phyloP scores from a whole-genome alignment of 164 flowering plant genomes.

The Magnolia kwangsiensis region DNA sequence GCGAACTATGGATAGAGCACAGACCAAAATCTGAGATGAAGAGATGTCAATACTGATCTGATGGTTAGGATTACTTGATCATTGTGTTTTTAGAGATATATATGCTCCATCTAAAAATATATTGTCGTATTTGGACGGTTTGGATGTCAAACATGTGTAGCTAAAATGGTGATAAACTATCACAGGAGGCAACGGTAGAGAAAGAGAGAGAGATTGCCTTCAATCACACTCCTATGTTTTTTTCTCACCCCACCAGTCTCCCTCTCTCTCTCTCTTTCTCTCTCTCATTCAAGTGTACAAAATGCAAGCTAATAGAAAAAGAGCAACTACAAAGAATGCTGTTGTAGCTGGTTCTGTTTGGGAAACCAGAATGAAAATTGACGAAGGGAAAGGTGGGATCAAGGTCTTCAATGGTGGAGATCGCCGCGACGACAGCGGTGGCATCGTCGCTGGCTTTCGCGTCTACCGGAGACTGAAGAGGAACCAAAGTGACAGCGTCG shows the following conservation, averaged over 20 bases:
- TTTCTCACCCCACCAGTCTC: neutral
- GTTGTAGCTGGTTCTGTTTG: conserved; percentile 72
- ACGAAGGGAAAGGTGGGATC: conserved; percentile 71
- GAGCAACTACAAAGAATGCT: conserved; percentile 14
- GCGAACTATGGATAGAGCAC: neutral
- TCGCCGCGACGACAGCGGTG: neutral
- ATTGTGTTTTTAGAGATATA: neutral
- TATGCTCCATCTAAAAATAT: neutral
- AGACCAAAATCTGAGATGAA: neutral
- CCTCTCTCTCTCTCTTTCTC: neutral
- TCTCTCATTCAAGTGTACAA: neutral
- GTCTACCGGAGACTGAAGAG: conserved; percentile 4
- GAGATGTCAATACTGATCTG: neutral
- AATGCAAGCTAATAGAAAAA: conserved; percentile 11
- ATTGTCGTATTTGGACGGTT: neutral
- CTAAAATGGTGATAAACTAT: neutral
- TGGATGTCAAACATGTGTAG: neutral
- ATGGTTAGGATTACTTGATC: neutral
- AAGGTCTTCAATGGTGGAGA: conserved; percentile 57
- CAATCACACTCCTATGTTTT: neutral
- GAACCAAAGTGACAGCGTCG: conserved; percentile 13
- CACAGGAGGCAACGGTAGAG: neutral
- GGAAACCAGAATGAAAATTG: conserved; percentile 75
- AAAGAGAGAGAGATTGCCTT: neutral
- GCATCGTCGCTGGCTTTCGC: neutral